Conservation (phyloP, 306 rosid genomes). For the Crataegus laevigata region DNA sequence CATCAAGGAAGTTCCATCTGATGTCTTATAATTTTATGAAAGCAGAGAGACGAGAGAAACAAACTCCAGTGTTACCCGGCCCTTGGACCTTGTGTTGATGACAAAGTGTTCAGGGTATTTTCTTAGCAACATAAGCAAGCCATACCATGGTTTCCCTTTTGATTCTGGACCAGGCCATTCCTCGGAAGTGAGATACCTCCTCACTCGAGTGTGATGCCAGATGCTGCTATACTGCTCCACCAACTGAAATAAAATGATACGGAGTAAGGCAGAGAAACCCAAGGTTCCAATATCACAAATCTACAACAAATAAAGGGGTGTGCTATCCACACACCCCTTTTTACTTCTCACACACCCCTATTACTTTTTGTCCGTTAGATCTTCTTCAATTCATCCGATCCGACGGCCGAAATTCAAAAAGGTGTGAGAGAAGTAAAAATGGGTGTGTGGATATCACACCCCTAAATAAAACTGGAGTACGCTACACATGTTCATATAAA, state of each 20-base stretch:
- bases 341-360: too few species aligned
- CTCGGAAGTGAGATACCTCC: conserved; percentile 83
- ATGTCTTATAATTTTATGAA: conserved; percentile 32
- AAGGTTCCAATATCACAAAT: background rate
- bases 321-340: too few species aligned
- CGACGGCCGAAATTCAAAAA: too few species aligned
- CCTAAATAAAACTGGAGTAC: background rate
- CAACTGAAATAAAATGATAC: conserved; percentile 44
- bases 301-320: background rate
- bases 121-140: conserved; percentile 84
- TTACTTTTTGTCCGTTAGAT: too few species aligned
- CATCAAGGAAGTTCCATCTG: background rate
- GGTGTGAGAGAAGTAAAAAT: too few species aligned
- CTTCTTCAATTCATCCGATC: too few species aligned
- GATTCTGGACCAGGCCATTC: conserved; percentile 88
- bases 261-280: background rate
- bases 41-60: conserved; percentile 93
- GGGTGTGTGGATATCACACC: too few species aligned
- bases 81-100: conserved; percentile 95
- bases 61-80: conserved; percentile 69
- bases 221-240: conserved; percentile 61
- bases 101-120: conserved; percentile 98
- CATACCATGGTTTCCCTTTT: conserved; percentile 96
- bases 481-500: background rate
- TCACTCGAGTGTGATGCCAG: conserved; percentile 86